Conservation (phyloP, 2,329 filamentous ascomycete genomes). For the Ceratocystis cacaofunesta region DNA sequence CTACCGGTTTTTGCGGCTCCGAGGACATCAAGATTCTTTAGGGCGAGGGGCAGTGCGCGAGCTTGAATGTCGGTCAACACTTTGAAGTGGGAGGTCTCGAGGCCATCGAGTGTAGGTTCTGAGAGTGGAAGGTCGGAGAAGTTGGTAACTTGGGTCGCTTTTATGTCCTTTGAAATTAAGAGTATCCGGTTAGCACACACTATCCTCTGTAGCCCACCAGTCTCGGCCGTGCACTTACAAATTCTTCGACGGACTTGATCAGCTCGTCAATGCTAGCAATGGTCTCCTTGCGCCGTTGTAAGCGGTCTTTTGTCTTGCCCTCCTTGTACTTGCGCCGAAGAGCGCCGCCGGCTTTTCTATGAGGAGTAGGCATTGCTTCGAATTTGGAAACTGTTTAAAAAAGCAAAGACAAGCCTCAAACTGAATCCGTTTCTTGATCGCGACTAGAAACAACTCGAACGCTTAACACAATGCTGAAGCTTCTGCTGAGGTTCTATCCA, state of each 20-base stretch:
- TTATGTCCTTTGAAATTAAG: slow-evolving; percentile 38
- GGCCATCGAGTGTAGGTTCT: slow-evolving; percentile 58
- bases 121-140: slow-evolving; percentile 83
- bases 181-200: neutral
- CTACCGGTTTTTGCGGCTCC: slow-evolving; percentile 92
- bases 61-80: slow-evolving; percentile 83
- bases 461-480: neutral
- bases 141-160: slow-evolving; percentile 42
- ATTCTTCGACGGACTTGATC: slow-evolving; percentile 27
- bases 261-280: slow-evolving; percentile 28
- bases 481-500: neutral
- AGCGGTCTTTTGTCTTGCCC: slow-evolving; percentile 17
- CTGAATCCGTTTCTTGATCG: neutral
- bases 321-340: slow-evolving; percentile 16
- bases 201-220: neutral
- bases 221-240: slow-evolving; percentile 24
- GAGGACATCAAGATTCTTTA: slow-evolving; percentile 77
- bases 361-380: slow-evolving; percentile 9
- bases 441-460: neutral
- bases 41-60: slow-evolving; percentile 70
- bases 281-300: slow-evolving; percentile 26
- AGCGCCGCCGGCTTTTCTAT: slow-evolving; percentile 9
- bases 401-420: too few species aligned
- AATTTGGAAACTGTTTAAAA: neutral
- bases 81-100: slow-evolving; percentile 78